These are phyloP conservation scores for Tulasnella sp. DNA, from an alignment of 768 basidiomycete species.

Conservation along the genomic window DNA sequence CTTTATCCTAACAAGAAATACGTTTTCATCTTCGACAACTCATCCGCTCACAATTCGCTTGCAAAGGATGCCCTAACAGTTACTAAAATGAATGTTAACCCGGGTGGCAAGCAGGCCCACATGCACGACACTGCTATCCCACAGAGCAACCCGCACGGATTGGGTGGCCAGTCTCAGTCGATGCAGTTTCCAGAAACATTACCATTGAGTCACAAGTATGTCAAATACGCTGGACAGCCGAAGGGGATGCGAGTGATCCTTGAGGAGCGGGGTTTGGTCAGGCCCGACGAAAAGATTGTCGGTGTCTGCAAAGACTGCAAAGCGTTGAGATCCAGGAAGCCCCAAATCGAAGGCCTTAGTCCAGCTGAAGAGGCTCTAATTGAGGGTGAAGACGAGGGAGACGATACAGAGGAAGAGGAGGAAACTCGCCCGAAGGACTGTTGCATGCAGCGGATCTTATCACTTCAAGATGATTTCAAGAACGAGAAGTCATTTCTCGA, in stretches of 20 bases:
- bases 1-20: constrained; percentile 20
- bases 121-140: constrained; percentile 25
- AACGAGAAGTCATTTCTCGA: constrained; percentile 23
- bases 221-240: constrained; percentile 26
- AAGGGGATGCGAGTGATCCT: constrained; percentile 36
- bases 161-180: background rate
- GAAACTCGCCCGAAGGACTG: constrained; percentile 25
- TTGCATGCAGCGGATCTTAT: constrained; percentile 36
- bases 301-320: background rate
- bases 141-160: constrained; percentile 14
- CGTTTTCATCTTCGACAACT: constrained; percentile 25
- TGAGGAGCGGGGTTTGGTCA: constrained; percentile 31
- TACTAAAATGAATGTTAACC: constrained; percentile 25
- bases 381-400: background rate
- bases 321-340: background rate
- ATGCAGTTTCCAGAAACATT: background rate
- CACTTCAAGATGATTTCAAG: constrained; percentile 37
- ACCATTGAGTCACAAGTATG: background rate
- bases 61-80: constrained; percentile 20
- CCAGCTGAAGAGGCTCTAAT: background rate
- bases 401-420: constrained; percentile 15
- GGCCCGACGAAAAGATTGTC: background rate
- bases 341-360: background rate
- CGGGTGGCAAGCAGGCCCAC: constrained; percentile 23
- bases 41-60: constrained; percentile 22